Conservation (phyloP, 2,329 filamentous ascomycete species). For the Aspergillus sp. region DNA sequence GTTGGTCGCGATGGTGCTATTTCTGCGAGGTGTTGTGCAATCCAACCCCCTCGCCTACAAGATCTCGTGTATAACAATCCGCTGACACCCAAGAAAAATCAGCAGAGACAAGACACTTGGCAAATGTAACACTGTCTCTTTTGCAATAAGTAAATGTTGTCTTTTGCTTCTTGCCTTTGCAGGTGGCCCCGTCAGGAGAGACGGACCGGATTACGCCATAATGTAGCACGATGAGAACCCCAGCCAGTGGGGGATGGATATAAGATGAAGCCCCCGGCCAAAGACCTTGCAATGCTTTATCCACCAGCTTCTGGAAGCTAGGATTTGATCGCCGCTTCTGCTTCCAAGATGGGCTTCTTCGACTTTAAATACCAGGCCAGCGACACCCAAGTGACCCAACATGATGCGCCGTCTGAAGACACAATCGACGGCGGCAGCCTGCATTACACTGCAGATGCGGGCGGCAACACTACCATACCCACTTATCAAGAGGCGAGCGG, state of each 20-base stretch:
- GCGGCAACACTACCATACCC: conserved; percentile 47
- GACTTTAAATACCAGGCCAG: background rate
- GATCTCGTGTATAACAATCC: background rate
- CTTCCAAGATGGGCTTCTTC: conserved; percentile 6
- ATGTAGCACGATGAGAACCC: conserved; percentile 8
- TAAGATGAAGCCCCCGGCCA: background rate
- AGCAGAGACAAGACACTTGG: conserved; percentile 8
- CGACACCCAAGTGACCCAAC: background rate
- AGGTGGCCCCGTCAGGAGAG: background rate
- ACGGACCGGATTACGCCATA: conserved; percentile 10
- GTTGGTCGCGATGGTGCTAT: background rate
- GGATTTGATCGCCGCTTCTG: background rate
- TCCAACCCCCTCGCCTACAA: background rate
- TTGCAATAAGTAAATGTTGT: background rate
- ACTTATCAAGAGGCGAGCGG: conserved; percentile 63
- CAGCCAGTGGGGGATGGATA: background rate
- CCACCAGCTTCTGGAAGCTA: background rate
- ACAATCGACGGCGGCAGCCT: conserved; percentile 12
- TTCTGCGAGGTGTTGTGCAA: conserved; percentile 3
- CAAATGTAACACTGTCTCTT: conserved; percentile 2
- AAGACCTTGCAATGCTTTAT: background rate
- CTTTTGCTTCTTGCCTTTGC: background rate
- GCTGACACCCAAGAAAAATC: conserved; percentile 4
- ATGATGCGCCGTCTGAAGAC: conserved; percentile 1
- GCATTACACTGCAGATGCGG: conserved; percentile 17